These are phyloP conservation scores for Turnera subulata DNA, from an alignment of 345 rosid genomes.

Conservation along the genomic window DNA sequence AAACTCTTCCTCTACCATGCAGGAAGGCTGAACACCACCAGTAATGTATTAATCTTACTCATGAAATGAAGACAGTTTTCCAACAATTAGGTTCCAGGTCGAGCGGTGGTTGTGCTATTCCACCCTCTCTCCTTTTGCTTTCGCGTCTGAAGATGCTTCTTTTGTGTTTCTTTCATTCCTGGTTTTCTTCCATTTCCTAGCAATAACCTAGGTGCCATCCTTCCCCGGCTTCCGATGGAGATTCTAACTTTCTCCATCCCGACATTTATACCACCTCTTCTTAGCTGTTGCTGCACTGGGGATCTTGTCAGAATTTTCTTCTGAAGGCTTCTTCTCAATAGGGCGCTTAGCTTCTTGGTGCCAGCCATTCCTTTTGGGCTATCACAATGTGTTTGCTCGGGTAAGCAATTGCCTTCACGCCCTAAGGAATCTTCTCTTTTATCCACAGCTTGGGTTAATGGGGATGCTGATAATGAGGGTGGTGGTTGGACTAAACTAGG, in stretches of 20 bases:
- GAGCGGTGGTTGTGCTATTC: too few relatives aligned
- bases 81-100: slow-evolving; percentile 21
- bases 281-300: slow-evolving; percentile 55
- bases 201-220: slow-evolving; percentile 52
- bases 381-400: slow-evolving; percentile 40
- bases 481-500: slow-evolving; percentile 27
- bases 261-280: slow-evolving; percentile 75
- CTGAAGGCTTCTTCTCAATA: slow-evolving; percentile 66
- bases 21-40: too few relatives aligned
- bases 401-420: slow-evolving; percentile 25
- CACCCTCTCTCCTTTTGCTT: slow-evolving; percentile 81
- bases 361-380: slow-evolving; percentile 53
- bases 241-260: slow-evolving; percentile 82
- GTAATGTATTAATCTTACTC: too few relatives aligned
- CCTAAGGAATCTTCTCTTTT: slow-evolving; percentile 39
- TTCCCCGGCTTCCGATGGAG: slow-evolving; percentile 83
- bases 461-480: slow-evolving; percentile 24
- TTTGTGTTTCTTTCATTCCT: slow-evolving; percentile 52
- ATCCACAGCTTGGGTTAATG: too few relatives aligned
- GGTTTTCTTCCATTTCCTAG: slow-evolving; percentile 54
- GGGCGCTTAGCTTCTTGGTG: slow-evolving; percentile 49
- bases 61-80: too few relatives aligned
- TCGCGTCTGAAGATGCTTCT: slow-evolving; percentile 35
- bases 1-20: too few relatives aligned
- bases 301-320: slow-evolving; percentile 56